Conservation (phyloP, 2,329 filamentous ascomycete species). For the Furcasterigmium sp. region DNA sequence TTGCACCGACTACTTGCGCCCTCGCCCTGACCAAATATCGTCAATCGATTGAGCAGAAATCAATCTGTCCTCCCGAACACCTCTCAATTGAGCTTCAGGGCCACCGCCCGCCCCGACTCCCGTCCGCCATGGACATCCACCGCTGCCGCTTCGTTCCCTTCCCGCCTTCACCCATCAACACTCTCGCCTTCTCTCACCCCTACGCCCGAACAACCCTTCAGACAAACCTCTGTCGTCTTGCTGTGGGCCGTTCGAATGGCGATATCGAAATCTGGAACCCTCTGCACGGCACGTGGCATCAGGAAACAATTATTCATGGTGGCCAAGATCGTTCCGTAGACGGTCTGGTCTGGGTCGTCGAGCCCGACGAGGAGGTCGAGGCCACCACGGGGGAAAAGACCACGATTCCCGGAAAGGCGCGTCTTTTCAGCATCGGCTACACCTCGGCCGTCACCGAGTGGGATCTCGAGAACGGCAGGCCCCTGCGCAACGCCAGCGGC, state of each 20-base stretch:
- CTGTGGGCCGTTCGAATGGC: conserved; percentile 87
- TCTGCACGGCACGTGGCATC: conserved; percentile 73
- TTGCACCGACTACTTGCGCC: conserved; percentile 10
- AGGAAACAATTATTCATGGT: conserved; percentile 80
- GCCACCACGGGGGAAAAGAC: conserved; percentile 23
- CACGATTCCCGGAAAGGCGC: conserved; percentile 42
- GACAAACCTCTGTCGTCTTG: conserved; percentile 63
- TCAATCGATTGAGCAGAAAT: conserved; percentile 5
- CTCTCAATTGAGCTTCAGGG: conserved; percentile 5
- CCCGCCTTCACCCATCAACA: conserved; percentile 87
- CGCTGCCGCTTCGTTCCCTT: conserved; percentile 94
- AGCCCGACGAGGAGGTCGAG: conserved; percentile 65
- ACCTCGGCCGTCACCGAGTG: conserved; percentile 91
- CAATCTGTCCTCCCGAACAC: conserved; percentile 2
- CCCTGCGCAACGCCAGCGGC: conserved; percentile 77
- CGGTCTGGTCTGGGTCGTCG: conserved; percentile 85
- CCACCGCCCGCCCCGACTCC: conserved; percentile 1
- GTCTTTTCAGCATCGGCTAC: conserved; percentile 94
- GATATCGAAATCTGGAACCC: conserved; percentile 99
- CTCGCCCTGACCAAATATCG: too few species aligned
- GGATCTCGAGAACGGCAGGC: conserved; percentile 76
- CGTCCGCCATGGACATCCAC: conserved; percentile 78
- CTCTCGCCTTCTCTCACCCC: conserved; percentile 86
- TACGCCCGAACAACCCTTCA: conserved; percentile 39
- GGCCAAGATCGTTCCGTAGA: conserved; percentile 85